Percentiles rank a stretch among this genome's conserved stretches.
phyloP scores from a whole-genome alignment of 768 basidiomycete species.

The Mycena amicta region DNA sequence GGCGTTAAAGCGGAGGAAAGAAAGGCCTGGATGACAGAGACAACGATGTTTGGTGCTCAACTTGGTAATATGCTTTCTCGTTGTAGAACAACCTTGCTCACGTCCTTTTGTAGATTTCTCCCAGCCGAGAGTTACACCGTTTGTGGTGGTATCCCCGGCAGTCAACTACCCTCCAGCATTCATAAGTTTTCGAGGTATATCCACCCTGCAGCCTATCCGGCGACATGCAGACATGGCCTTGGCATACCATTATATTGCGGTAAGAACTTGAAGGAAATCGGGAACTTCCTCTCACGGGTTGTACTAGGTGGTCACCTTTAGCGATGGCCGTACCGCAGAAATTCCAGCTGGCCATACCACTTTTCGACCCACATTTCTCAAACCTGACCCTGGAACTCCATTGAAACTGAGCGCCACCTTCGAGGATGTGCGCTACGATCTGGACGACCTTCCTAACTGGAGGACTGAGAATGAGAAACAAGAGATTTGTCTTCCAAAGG shows the following conservation, averaged over 20 bases:
- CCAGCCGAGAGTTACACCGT: not conserved
- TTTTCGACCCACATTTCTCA: not conserved
- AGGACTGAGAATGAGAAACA: not conserved
- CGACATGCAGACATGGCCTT: not conserved
- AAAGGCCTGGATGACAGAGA: slow-evolving; percentile 6
- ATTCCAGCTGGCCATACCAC: slow-evolving; percentile 2
- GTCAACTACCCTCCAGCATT: not conserved
- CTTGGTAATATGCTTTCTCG: not conserved
- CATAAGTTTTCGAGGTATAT: not conserved
- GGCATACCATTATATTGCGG: slow-evolving; percentile 12
- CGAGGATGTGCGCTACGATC: not conserved
- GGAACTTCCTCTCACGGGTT: no score
- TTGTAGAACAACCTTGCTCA: not conserved
- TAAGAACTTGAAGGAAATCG: no score
- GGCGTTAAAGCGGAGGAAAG: slow-evolving; percentile 9
- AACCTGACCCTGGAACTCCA: not conserved
- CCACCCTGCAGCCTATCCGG: not conserved
- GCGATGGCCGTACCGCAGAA: slow-evolving; percentile 1
- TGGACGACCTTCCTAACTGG: not conserved
- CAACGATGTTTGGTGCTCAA: not conserved
- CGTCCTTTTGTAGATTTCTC: not conserved
- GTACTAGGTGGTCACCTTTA: slow-evolving; percentile 11
- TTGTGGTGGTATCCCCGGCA: not conserved
- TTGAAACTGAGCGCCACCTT: slow-evolving; percentile 7
- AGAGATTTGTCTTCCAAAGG: slow-evolving; percentile 10